Evolutionary conservation across 2,329 filamentous ascomycete species (phyloP), one percentile per base, ranked within the genome.

Genomic region (Chalara sp.): DNA sequence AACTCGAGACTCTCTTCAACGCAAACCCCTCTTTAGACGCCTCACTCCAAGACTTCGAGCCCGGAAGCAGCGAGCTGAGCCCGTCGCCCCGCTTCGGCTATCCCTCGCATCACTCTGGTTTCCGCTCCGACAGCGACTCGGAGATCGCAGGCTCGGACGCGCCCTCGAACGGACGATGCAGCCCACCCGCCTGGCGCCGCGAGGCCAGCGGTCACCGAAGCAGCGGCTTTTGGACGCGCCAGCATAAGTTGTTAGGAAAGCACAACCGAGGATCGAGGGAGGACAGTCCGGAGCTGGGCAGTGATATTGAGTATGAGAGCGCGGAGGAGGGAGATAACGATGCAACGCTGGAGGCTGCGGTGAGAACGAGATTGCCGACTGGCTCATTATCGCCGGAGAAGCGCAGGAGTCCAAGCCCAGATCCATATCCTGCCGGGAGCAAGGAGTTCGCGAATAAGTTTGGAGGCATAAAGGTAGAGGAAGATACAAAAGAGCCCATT

Each of bases 31-130:
- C 78, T 54, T 66, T 83, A 60, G 73, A 75, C 67, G 79, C 76
- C 50, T 81, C 78, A 51, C 75, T 83, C 58, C 77, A 80, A 64
- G 80, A 83, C 67, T 82, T 81, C 68, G 80, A 82, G 63, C 72
- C 73, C 59, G 74, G 74, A 54, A 72, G 70, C 59, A 63, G 59
- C 63, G 58, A 62, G 52, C 53, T 59, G 53, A 53, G 51, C 50
- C 48, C 52, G 49, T 60, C 60, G 30, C 79, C 78, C 13, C 65
- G 75, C 48, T 78, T 79, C 53, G 73, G 74, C 28, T 65, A 66
- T 50, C 76, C 77, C 12, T 81, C 77, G 46, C 77, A 80, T 57
- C 80, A 83, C 65, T 85, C 81, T 39, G 81, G 77, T 61, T 84
- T 85, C 70, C 76, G 79, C 58, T 83, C 73, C 42, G 66, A 68